A percentile compares a stretch with the other conserved stretches of the same genome.
Evolutionary conservation across 202 grass and related monocot species (phyloP).

Genomic region (Carex sylvatica): DNA sequence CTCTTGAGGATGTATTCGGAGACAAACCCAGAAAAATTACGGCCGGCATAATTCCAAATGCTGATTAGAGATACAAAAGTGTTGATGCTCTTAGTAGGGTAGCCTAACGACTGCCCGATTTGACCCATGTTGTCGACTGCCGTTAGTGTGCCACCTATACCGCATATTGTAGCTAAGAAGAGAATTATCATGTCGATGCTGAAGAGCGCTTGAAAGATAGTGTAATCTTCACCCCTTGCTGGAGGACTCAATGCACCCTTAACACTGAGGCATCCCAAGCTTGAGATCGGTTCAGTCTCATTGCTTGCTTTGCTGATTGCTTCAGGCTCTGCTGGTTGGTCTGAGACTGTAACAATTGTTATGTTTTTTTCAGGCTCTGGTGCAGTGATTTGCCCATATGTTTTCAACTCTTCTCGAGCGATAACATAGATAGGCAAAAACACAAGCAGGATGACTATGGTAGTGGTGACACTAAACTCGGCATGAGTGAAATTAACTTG

Average conservation of each 20-base stretch:
- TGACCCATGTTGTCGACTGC: constrained; percentile 79
- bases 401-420: constrained; percentile 38
- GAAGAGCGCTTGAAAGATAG: constrained; percentile 58
- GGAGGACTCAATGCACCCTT: constrained; percentile 29
- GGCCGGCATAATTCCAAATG: constrained; percentile 88
- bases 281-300: neutral
- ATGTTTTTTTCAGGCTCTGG: neutral
- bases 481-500: constrained; percentile 33
- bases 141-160: constrained; percentile 50
- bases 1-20: constrained; percentile 45
- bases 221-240: constrained; percentile 66
- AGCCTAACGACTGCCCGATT: constrained; percentile 64
- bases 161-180: constrained; percentile 52
- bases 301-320: neutral
- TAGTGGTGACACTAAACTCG: constrained; percentile 31
- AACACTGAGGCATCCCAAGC: constrained; percentile 20
- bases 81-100: constrained; percentile 44
- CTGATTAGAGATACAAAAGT: constrained; percentile 79
- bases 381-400: neutral
- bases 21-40: constrained; percentile 46
- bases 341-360: neutral
- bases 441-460: constrained; percentile 39
- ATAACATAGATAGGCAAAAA: constrained; percentile 44
- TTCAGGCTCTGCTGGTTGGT: neutral
- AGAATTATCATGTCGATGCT: constrained; percentile 75